Base-by-base conservation (phyloP, 208 protist species). In the Leptomonas pyrrhocoris region DNA sequence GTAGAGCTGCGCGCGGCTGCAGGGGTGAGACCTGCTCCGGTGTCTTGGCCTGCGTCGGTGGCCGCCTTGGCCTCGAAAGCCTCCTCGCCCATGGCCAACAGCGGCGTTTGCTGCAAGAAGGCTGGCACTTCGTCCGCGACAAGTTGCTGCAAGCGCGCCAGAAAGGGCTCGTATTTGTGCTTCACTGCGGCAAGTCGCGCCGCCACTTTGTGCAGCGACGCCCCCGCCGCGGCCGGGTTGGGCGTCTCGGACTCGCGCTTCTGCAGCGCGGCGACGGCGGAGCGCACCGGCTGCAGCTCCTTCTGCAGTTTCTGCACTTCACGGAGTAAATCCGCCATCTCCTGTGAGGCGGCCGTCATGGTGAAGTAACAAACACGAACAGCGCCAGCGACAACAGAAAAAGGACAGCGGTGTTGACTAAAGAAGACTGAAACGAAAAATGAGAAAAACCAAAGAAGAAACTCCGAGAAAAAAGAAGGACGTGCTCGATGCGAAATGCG, bases 251-350 rank as follows among this genome's bases (percentile, higher is more conserved):
- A 27, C 73, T 94, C 87, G 6, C 90, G 79, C 66, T 92, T 94
- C 49, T 86, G 49, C 25, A 96, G 68, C 0, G 85, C 73, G 12
- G 78, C 51, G 19, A 96, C 63, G 2, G 90, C 90, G 25, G 81
- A 77, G 23, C 90, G 91, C 7, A 96, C 88, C 2, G 90, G 90
- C 31, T 85, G 77, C 16, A 96, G 70, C 68, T 96, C 90, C 59
- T 91, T 90, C 31, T 75, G 78, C 7, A 96, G 75, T 54, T 96
- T 93, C 64, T 88, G 81, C 31, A 96, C 61, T 59, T 92, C 78
- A 4, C 86, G 87, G 40, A 93, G 59, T 18, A 81, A 73, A 19
- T 96, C 90, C 34, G 68, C 34, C 40, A 86, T 73, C 36, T 94
- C 90, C 34, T 87, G 73, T 0, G 75, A 54, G 27, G 73, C 80